A percentile compares a stretch with the other conserved stretches of the same genome.
These are phyloP conservation scores for Euphorbia celastroides DNA, from an alignment of 441 rosid genomes.

Conservation along the genomic window DNA sequence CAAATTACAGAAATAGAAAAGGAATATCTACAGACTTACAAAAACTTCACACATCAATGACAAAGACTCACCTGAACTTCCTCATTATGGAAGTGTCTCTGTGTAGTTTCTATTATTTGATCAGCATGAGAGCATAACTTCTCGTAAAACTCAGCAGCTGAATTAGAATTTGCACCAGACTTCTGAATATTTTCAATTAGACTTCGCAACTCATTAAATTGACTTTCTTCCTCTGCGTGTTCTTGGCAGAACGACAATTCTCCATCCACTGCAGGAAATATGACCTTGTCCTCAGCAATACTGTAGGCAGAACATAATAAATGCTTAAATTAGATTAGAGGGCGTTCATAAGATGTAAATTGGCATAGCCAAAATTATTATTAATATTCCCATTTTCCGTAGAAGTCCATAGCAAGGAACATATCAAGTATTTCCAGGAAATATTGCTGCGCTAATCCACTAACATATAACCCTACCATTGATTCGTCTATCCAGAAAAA, in stretches of 20 bases:
- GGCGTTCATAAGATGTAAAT: not conserved
- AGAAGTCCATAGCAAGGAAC: not conserved
- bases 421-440: not conserved
- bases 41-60: not conserved
- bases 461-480: not conserved
- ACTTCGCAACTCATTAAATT: conserved; percentile 43
- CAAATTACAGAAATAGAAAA: not conserved
- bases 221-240: conserved; percentile 60
- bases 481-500: not conserved
- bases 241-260: conserved; percentile 56
- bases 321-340: conserved; percentile 11
- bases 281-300: conserved; percentile 72
- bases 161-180: conserved; percentile 42
- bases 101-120: conserved; percentile 50
- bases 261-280: conserved; percentile 67
- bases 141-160: conserved; percentile 46
- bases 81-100: conserved; percentile 55
- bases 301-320: conserved; percentile 31
- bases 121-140: conserved; percentile 56
- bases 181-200: conserved; percentile 50
- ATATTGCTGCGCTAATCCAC: not conserved
- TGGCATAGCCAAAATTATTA: not conserved
- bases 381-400: not conserved
- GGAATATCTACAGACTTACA: conserved; percentile 13
- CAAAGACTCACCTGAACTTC: conserved; percentile 50